These are phyloP conservation scores for Nicotiana tomentosiformis DNA, from an alignment of 257 asterid species.

Conservation along the genomic window DNA sequence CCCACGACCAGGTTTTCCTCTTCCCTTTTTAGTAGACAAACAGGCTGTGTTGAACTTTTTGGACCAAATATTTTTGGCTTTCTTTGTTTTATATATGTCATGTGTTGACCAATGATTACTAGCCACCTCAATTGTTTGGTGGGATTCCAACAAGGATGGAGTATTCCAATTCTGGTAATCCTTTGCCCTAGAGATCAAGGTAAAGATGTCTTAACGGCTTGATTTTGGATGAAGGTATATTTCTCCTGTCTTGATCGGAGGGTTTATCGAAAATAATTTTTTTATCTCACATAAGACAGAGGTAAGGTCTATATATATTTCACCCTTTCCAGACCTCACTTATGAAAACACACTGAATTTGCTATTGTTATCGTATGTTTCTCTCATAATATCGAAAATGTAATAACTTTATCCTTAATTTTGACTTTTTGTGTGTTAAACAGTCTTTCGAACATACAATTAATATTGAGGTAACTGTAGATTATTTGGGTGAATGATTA, in stretches of 20 bases:
- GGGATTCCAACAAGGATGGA: constrained; percentile 2
- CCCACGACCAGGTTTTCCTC: background rate
- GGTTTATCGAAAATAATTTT: rapidly evolving
- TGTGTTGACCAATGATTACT: background rate
- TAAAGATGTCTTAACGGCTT: background rate
- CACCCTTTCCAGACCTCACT: too few relatives aligned
- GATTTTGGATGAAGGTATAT: background rate
- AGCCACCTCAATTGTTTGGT: constrained; percentile 2
- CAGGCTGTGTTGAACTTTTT: constrained; percentile 2
- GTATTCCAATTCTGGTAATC: background rate
- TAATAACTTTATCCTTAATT: too few relatives aligned
- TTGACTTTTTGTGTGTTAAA: too few relatives aligned
- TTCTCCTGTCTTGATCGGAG: too few relatives aligned
- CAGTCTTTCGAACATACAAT: too few relatives aligned
- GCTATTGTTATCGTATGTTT: too few relatives aligned
- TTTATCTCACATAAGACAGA: too few relatives aligned
- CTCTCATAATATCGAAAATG: too few relatives aligned
- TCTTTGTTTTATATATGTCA: background rate
- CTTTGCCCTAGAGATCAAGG: background rate
- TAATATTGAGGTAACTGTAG: too few relatives aligned
- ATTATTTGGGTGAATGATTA: too few relatives aligned
- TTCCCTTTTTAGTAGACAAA: background rate
- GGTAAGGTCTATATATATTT: too few relatives aligned
- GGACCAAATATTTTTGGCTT: background rate
- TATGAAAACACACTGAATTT: too few relatives aligned